Evolutionary conservation across 2,329 filamentous ascomycete genomes (phyloP).

Genomic region (Aureobasidium namibiae): DNA sequence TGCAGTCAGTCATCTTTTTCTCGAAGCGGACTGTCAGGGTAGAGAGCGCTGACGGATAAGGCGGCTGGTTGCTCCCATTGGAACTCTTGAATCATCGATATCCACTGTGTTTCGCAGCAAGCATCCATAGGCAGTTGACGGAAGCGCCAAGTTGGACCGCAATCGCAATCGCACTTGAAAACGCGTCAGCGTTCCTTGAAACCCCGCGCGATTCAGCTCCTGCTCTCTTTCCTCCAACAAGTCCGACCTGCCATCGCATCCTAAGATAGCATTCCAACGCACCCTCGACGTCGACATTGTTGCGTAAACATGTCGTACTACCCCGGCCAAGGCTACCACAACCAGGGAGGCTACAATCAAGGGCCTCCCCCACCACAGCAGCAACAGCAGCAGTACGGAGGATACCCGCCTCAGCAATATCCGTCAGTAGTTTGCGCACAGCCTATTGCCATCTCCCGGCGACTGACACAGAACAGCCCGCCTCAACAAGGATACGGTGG

Average conservation of each 20-base stretch:
- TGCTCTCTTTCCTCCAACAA: background rate
- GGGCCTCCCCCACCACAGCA: conserved; percentile 34
- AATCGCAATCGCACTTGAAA: background rate
- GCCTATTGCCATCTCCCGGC: background rate
- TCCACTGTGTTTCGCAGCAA: background rate
- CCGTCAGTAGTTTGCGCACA: conserved; percentile 12
- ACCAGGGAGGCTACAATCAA: conserved; percentile 22
- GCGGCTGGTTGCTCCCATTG: background rate
- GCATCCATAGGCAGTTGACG: background rate
- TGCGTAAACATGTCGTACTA: conserved; percentile 14
- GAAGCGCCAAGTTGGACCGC: background rate
- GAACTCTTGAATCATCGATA: background rate
- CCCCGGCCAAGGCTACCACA: conserved; percentile 15
- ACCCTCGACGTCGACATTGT: background rate
- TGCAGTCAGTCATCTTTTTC: background rate
- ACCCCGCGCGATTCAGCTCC: background rate
- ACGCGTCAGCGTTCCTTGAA: background rate
- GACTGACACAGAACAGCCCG: conserved; percentile 2
- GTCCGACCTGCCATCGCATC: background rate
- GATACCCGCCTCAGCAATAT: conserved; percentile 17
- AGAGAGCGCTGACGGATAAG: background rate
- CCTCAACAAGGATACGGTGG: conserved; percentile 21
- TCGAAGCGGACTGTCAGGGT: background rate
- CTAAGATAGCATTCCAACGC: background rate
- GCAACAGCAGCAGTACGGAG: conserved; percentile 27